Conservation (phyloP, 768 basidiomycete species). For the Collybia sp. region DNA sequence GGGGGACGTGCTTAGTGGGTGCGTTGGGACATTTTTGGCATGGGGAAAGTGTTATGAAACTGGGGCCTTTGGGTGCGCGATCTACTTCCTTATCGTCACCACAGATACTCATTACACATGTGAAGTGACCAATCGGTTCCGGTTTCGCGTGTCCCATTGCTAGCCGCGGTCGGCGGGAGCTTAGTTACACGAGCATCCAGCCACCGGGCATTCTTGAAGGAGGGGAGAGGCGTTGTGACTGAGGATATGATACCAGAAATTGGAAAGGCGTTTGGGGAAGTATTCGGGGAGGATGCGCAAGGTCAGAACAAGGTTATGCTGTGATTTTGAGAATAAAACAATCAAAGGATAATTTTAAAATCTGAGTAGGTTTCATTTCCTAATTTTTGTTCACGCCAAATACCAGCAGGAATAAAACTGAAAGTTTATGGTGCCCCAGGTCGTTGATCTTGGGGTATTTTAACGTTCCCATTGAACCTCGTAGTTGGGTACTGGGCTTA, state of each 20-base stretch:
- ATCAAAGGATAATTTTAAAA: neutral
- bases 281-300: conserved; percentile 55
- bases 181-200: conserved; percentile 87
- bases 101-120: neutral
- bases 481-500: too few species aligned
- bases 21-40: conserved; percentile 84
- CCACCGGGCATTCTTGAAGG: conserved; percentile 64
- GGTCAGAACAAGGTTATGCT: conserved; percentile 32
- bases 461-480: too few species aligned
- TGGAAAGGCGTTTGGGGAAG: conserved; percentile 65
- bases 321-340: conserved; percentile 13
- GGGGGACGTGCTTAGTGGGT: conserved; percentile 89
- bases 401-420: too few species aligned
- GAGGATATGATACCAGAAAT: conserved; percentile 69
- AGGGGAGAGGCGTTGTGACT: conserved; percentile 80
- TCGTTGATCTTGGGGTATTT: too few species aligned
- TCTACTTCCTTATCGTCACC: neutral
- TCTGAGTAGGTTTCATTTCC: too few species aligned
- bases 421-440: too few species aligned
- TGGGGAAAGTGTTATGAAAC: conserved; percentile 95
- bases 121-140: conserved; percentile 49
- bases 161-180: conserved; percentile 84
- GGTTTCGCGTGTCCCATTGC: conserved; percentile 66
- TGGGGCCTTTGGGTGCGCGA: conserved; percentile 70
- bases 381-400: too few species aligned